Base-by-base conservation (phyloP, 1,139 yeast genomes). In the Taphrina wiesneri region DNA sequence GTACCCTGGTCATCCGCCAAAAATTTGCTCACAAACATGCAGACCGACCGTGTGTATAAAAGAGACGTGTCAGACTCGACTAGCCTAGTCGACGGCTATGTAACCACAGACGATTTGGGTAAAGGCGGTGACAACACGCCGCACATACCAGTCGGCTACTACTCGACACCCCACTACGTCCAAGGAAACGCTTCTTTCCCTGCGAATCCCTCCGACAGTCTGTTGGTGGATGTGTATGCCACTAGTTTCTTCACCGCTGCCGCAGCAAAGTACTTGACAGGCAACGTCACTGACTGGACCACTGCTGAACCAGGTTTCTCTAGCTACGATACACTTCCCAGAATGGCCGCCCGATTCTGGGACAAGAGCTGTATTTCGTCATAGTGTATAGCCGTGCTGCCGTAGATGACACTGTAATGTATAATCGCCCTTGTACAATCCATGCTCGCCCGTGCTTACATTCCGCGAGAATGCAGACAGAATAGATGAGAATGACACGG, bases 121-220 rank as follows among this genome's bases (percentile, higher is more conserved):
- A 75, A 79, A 69, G 85, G 85, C 70, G 99, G 99, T 17, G 99
- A 93, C 74, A 98, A 93, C 73, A 90, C 96, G 0, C 78, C 82
- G 0, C 99, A 93, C 75, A 80, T 79, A 66, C 82, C 88, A 0
- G 82, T 87, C 66, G 79, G 80, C 0, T 79, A 81, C 68, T 86
- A 81, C 73, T 82, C 82, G 3, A 79, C 89, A 3, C 96, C 97
- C 2, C 90, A 90, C 71, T 63, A 56, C 36, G 36, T 63, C 9
- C 57, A 53, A 19, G 36, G 57, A 32, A 53, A 53, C 15, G 36
- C 41, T 34, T 53, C 57, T 4, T 2, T 53, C 26, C 46, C 57
- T 15, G 57, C 25, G 11, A 23, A 53, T 19, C 39, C 41, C n/a
- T 15, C 45, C 4, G 57, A 53, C 17, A 13, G 11, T 7, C 23